A percentile compares a stretch with the other conserved stretches of the same genome.
Evolutionary conservation across 140 eudicot species (phyloP).

Genomic region (Cichorium intybus): DNA sequence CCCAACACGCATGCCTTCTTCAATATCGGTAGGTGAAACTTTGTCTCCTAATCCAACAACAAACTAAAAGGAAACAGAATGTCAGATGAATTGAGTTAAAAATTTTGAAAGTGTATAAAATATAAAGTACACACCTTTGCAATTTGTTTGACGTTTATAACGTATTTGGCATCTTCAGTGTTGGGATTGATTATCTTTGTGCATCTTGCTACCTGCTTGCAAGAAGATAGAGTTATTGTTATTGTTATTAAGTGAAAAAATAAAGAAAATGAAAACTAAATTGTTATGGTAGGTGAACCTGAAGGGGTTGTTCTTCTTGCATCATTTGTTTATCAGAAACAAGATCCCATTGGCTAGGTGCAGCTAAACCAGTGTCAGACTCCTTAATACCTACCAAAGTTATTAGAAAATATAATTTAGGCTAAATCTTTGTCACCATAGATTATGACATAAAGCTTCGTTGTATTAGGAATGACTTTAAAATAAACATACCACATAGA

Average conservation of each 20-base stretch:
- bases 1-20: constrained; percentile 99
- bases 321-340: constrained; percentile 99
- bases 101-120: too few relatives aligned
- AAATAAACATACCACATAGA: constrained; percentile 58
- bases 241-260: background rate
- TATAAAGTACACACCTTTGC: constrained; percentile 62
- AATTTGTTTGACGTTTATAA: constrained; percentile 93
- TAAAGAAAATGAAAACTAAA: background rate
- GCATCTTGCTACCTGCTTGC: constrained; percentile 87
- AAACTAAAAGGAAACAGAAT: constrained; percentile 55
- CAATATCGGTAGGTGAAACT: constrained; percentile 98
- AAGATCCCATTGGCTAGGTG: constrained; percentile 99
- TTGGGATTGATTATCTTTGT: constrained; percentile 93
- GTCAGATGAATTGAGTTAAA: constrained; percentile 13
- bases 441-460: background rate
- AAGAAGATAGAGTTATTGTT: constrained; percentile 4
- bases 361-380: constrained; percentile 98
- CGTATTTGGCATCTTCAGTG: constrained; percentile 96
- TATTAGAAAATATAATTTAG: constrained; percentile 10
- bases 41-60: constrained; percentile 98
- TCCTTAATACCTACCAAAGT: constrained; percentile 76
- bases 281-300: constrained; percentile 43
- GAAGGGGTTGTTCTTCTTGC: constrained; percentile 99
- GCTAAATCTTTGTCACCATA: too few relatives aligned
- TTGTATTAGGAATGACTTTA: background rate